Evolutionary conservation across 2,329 filamentous ascomycete genomes (phyloP), one percentile per base, ranked within the genome.

Genomic region (Curvularia lunata): DNA sequence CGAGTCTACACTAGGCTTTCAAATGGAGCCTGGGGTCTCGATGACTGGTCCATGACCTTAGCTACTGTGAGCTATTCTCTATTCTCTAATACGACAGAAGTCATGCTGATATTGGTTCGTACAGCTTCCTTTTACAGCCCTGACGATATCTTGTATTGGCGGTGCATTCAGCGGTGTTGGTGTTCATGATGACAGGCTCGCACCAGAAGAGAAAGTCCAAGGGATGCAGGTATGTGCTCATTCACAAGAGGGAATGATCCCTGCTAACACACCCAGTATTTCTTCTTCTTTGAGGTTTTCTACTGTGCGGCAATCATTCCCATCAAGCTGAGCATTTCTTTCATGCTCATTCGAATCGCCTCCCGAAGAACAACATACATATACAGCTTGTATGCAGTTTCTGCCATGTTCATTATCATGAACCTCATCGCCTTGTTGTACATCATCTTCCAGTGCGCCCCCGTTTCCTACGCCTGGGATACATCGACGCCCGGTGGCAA

Each of bases 271-370:
- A 16, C 13, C 13, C 28, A 57, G 50, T 57, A 48, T 25, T 57
- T 57, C 16, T 57, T 57, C 23, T 57, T 54, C 30, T 57, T 57
- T 18, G 54, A 57, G 27, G 50, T 54, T 8, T 57, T 54, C 19
- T 57, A 57, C 23, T 57, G 54, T 25, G 45, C 54, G 2, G 54
- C 54, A 5, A 57, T 57, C 27, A 57, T 57, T 16, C 54, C 54
- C 6, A 54, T 57, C 23, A 57, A 57, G n/a, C 46, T 57, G n/a
- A 57, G 54, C n/a, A 57, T 54, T 10, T 54, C 54, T 5, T 57
- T 57, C 38, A 57, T 57, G 54, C 54, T 54, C 37, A 57, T 57
- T 13, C 54, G 54, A 8, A 54, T 57, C 23, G 54, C 54, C 12
- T 57, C 54, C 4, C 43, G 50, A 16, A 57, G 45, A 38, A 43